Base-by-base conservation (phyloP, 257 asterid species). In the Knoxia roxburghii region DNA sequence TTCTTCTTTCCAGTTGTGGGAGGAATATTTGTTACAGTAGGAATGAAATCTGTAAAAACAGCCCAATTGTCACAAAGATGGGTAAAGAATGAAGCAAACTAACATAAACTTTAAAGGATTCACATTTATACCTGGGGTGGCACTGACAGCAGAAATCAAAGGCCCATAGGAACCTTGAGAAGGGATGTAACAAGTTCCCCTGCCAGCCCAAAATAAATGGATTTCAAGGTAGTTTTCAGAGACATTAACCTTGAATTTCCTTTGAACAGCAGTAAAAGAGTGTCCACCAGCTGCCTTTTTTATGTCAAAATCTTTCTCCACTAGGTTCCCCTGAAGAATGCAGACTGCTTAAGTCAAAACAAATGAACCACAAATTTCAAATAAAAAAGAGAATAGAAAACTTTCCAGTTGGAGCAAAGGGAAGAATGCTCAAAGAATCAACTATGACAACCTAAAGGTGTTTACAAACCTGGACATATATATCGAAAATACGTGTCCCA, bases 161-260 rank as follows among this genome's bases (percentile, higher is more conserved):
- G 95, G 96, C 61, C 98, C 98, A 69, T 87, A 89, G 51, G 72
- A 62, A 56, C 90, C 88, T 59, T 64, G 92, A 39, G 5, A 3
- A 70, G 96, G 96, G 41, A 86, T 88, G 78, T 96, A 85, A 69
- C 95, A 91, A 59, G 98, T 87, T 73, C 98, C 96, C 77, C 83
- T 90, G 49, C 97, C 97, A 46, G 93, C 93, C 97, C 97, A 91
- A 67, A 87, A 82, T 52, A 91, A 81, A 82, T 91, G 98, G 66
- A 91, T 79, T 61, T 89, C 96, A 20, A 91, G 78, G 70, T 85
- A 76, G 69, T 89, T 91, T 64, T 80, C 89, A 33, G 83, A 58
- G 50, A 91, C 96, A 7, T 41, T 68, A 23, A 70, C 95, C 0
- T 30, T 73, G 43, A 67, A 87, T 56, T 61, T 58, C 79, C 48